These are phyloP conservation scores for Exobasidium cylindrosporum DNA, from an alignment of 1,284 basidiomycete species.

Conservation along the genomic window DNA sequence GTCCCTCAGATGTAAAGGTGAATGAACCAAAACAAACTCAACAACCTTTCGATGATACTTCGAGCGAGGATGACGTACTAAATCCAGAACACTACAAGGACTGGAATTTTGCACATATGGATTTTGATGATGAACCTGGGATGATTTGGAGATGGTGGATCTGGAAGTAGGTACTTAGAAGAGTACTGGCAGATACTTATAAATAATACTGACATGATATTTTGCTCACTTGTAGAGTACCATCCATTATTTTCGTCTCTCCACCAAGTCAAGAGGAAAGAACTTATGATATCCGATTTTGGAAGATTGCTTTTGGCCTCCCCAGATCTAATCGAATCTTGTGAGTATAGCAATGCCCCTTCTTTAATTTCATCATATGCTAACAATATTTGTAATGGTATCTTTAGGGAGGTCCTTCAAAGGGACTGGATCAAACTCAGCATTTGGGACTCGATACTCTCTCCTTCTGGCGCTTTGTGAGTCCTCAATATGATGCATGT, in stretches of 20 bases:
- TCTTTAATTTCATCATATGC: too few relatives aligned
- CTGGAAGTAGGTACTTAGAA: neutral
- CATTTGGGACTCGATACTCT: neutral
- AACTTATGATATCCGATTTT: constrained; percentile 3
- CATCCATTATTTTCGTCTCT: neutral
- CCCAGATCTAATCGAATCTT: neutral
- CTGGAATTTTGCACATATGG: neutral
- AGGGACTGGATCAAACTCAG: too few relatives aligned
- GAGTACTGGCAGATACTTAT: neutral
- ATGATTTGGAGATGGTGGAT: constrained; percentile 10
- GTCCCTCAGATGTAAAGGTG: neutral
- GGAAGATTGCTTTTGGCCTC: constrained; percentile 7
- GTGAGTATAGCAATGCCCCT: neutral
- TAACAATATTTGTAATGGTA: too few relatives aligned
- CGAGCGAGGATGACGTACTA: neutral
- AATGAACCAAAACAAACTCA: neutral
- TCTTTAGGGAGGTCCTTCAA: too few relatives aligned
- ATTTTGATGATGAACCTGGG: neutral
- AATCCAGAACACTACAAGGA: neutral
- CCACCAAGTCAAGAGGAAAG: neutral
- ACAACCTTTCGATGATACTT: neutral
- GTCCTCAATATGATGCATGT: neutral
- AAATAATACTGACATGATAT: too few relatives aligned
- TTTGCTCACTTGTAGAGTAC: neutral
- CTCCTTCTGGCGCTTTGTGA: neutral